Evolutionary conservation across 2,329 filamentous ascomycete species (phyloP).

Genomic region (Cordyceps tenuipes): DNA sequence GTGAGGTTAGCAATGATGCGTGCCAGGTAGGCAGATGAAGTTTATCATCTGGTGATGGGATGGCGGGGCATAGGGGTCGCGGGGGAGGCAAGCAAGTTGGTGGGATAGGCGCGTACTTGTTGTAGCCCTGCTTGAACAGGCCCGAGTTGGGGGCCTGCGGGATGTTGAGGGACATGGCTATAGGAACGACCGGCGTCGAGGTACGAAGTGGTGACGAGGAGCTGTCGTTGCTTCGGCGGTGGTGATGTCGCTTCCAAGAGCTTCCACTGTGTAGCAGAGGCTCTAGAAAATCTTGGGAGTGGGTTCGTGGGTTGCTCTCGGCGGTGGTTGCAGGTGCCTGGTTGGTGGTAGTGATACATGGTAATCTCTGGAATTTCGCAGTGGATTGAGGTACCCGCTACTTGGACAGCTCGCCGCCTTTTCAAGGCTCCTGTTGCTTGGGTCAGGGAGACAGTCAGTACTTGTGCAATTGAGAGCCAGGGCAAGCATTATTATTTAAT

Average conservation of each 20-base stretch:
- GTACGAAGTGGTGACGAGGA: slow-evolving; percentile 5
- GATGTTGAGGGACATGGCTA: slow-evolving; percentile 85
- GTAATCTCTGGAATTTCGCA: not conserved
- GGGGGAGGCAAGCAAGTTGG: slow-evolving; percentile 15
- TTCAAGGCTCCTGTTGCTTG: not conserved
- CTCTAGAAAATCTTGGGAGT: slow-evolving; percentile 11
- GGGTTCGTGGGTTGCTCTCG: slow-evolving; percentile 2
- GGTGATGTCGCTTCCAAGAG: slow-evolving; percentile 12
- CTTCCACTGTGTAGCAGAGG: slow-evolving; percentile 5
- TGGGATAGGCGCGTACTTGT: slow-evolving; percentile 57
- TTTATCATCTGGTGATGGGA: slow-evolving; percentile 12
- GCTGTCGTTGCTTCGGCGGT: slow-evolving; percentile 10
- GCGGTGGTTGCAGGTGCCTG: not conserved
- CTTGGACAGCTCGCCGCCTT: slow-evolving; percentile 4
- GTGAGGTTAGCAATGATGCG: slow-evolving; percentile 13
- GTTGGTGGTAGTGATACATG: not conserved
- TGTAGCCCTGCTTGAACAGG: slow-evolving; percentile 94
- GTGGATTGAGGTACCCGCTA: not conserved
- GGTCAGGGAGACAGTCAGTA: too few species aligned
- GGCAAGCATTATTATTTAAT: too few species aligned
- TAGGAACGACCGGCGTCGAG: slow-evolving; percentile 5
- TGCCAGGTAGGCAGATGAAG: not conserved
- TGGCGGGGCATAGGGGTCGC: slow-evolving; percentile 18
- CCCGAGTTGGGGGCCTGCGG: slow-evolving; percentile 87
- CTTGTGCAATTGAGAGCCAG: too few species aligned